These are phyloP conservation scores for Nyctanthes arbortristis DNA, from an alignment of 257 asterid genomes.

Conservation along the genomic window DNA sequence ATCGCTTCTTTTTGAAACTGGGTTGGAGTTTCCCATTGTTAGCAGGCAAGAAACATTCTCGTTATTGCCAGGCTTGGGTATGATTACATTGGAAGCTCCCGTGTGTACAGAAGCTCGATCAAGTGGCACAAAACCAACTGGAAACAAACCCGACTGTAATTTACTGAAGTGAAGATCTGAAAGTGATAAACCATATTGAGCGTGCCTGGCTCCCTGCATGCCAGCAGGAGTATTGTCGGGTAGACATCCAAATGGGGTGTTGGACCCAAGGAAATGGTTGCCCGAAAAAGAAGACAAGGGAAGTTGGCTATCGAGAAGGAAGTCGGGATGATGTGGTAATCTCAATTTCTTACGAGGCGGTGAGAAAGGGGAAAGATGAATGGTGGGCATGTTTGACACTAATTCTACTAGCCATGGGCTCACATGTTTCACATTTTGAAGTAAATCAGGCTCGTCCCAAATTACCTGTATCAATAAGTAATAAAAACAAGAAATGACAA, in stretches of 20 bases:
- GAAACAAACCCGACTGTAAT: conserved; percentile 47
- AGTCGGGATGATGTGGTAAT: conserved; percentile 54
- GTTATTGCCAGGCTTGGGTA: conserved; percentile 26
- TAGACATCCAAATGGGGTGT: conserved; percentile 57
- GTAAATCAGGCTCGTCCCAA: conserved; percentile 95
- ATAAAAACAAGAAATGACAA: background rate
- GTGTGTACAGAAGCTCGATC: conserved; percentile 32
- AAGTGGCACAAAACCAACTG: conserved; percentile 40
- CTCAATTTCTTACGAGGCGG: conserved; percentile 69
- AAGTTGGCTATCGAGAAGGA: conserved; percentile 53
- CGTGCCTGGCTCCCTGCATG: conserved; percentile 99
- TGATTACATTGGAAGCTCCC: conserved; percentile 28
- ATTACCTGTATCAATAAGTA: conserved; percentile 57
- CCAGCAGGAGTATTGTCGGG: conserved; percentile 84
- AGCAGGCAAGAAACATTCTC: conserved; percentile 62
- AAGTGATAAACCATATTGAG: conserved; percentile 65
- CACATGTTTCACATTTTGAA: conserved; percentile 81
- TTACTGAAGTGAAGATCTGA: conserved; percentile 59
- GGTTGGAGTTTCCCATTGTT: conserved; percentile 57
- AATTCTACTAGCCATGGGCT: conserved; percentile 88
- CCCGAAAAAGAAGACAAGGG: conserved; percentile 52
- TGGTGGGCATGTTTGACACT: conserved; percentile 68
- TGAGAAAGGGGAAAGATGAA: conserved; percentile 70
- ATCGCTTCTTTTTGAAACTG: conserved; percentile 27
- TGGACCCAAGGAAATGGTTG: conserved; percentile 46